A percentile compares a stretch with the other conserved stretches of the same genome.
Evolutionary conservation across 169 alveolate genomes (phyloP).

Genomic region (Cryptosporidium andersoni): DNA sequence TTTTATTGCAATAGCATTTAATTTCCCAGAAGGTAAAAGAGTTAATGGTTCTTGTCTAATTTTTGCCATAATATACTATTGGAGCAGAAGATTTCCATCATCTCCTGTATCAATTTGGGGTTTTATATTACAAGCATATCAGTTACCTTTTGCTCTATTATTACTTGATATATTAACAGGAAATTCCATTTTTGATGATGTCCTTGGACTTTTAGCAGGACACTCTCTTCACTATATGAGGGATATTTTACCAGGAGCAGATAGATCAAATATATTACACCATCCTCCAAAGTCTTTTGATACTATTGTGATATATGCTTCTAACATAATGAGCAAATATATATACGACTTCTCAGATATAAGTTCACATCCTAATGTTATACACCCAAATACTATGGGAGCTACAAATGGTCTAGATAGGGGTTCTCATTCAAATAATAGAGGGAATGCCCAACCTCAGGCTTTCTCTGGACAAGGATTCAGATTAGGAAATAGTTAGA

Average conservation of each 20-base stretch:
- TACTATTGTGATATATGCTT: slow-evolving; percentile 71
- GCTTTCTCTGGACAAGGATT: slow-evolving; percentile 84
- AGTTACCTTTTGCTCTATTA: slow-evolving; percentile 85
- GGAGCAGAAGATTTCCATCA: slow-evolving; percentile 87
- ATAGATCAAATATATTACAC: slow-evolving; percentile 73
- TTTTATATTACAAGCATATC: slow-evolving; percentile 84
- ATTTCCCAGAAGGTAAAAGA: slow-evolving; percentile 82
- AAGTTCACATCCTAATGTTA: slow-evolving; percentile 44
- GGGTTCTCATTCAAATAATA: slow-evolving; percentile 45
- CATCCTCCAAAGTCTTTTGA: slow-evolving; percentile 79
- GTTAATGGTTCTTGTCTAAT: slow-evolving; percentile 77
- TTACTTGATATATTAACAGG: slow-evolving; percentile 87
- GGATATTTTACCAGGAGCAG: slow-evolving; percentile 84
- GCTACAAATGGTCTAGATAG: slow-evolving; percentile 25
- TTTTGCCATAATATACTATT: slow-evolving; percentile 84
- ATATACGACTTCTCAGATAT: slow-evolving; percentile 63
- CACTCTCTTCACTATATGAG: slow-evolving; percentile 82
- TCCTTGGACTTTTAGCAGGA: slow-evolving; percentile 87
- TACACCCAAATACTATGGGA: slow-evolving; percentile 7
- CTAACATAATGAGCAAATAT: slow-evolving; percentile 71
- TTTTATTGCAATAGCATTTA: slow-evolving; percentile 77
- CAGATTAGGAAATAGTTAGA: slow-evolving; percentile 77
- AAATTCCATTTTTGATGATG: slow-evolving; percentile 83
- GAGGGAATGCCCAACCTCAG: slow-evolving; percentile 62
- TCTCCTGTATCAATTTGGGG: slow-evolving; percentile 83